Conservation (phyloP, 129 eudicot genomes). For the Silybum marianum region DNA sequence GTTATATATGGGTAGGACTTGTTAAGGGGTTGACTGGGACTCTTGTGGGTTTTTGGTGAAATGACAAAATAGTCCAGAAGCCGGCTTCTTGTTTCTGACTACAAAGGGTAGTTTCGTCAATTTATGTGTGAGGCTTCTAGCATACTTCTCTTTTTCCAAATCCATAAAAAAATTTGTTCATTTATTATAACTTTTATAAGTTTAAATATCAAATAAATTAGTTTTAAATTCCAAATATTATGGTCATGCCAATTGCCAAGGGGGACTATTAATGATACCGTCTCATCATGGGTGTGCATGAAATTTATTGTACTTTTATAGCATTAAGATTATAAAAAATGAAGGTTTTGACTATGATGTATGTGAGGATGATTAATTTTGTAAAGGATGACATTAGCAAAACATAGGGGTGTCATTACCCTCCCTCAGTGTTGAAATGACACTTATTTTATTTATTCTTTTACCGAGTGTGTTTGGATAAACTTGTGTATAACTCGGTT, state of each 20-base stretch:
- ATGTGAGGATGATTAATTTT: no score
- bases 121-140: background rate
- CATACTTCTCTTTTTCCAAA: background rate
- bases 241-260: background rate
- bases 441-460: no score
- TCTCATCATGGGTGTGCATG: no score
- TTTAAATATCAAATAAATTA: background rate
- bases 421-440: no score
- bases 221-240: background rate
- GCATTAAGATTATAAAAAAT: no score
- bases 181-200: background rate
- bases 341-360: no score
- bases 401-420: no score
- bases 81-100: constrained; percentile 52
- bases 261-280: no score
- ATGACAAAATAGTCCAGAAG: constrained; percentile 37
- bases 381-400: no score
- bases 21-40: constrained; percentile 52
- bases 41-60: constrained; percentile 8
- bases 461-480: background rate
- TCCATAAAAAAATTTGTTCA: background rate
- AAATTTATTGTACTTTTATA: no score
- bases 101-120: constrained; percentile 24
- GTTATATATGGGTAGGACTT: constrained; percentile 32
- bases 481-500: no score